Base-by-base conservation (phyloP, 345 rosid species). In the Melastoma malabathricum region DNA sequence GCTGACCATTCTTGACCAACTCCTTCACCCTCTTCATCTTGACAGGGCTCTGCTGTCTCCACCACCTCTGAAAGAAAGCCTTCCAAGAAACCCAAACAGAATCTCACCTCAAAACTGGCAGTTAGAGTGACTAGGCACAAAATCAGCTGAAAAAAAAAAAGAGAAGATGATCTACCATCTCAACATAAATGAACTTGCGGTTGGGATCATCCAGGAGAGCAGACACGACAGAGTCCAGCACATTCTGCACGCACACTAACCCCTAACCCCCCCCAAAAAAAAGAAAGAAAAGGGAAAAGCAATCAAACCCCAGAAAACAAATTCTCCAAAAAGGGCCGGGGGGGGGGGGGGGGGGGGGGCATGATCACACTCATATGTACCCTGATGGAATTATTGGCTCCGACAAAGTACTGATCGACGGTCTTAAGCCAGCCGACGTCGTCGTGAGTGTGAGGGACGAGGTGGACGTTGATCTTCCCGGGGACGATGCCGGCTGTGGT, bases 371-470 rank as follows among this genome's bases (percentile, higher is more conserved):
- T 13, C 43, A 14, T 15, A 15, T 1, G 4, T 63, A 89, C 97
- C 73, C 93, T 75, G 72, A 89, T 85, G 41, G 97, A 72, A 69
- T 89, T 89, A 60, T 89, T 89, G 59, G 83, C 75, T 9, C 97
- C 97, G 48, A 85, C 79, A 56, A 68, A 89, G 79, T 83, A 89
- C 85, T 89, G 97, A 13, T 89, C 95, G 59, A 89, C 97, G 46
- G 97, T 89, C 79, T 89, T 89, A 57, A 89, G 72, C 97, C 97
- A 89, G 8, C 97, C 97, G 51, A 89, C 97, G 55, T 89, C 97
- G 43, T 89, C 95, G 63, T 89, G 97, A 46, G 97, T 70, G 76
- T 85, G 95, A 61, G 97, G 97, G 13, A 89, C 86, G 77, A 89
- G 78, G 65, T 89, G 97, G 58, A 89, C 95, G 56, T 85, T 89